Evolutionary conservation across 768 basidiomycete genomes (phyloP).

Genomic region (Suillus subalutaceus): DNA sequence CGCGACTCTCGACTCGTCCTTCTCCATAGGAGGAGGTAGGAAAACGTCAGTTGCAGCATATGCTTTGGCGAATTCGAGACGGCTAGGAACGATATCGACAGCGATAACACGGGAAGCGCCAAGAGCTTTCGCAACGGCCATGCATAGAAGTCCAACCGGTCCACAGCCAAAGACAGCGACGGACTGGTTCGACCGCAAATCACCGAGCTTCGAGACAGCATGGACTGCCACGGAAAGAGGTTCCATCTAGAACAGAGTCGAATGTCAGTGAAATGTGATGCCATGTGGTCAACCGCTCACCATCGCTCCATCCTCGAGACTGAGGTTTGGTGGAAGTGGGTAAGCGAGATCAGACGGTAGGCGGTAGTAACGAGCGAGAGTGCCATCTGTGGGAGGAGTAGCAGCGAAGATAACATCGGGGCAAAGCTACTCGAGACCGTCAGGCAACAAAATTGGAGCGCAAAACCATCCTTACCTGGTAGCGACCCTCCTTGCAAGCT

Average conservation of each 20-base stretch:
- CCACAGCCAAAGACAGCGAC: slow-evolving; percentile 89
- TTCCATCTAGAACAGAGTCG: slow-evolving; percentile 68
- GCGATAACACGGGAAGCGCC: slow-evolving; percentile 86
- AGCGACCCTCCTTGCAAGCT: slow-evolving; percentile 82
- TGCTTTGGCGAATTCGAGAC: slow-evolving; percentile 83
- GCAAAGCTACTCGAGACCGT: slow-evolving; percentile 60
- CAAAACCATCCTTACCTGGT: slow-evolving; percentile 57
- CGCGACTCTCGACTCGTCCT: slow-evolving; percentile 66
- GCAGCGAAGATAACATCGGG: slow-evolving; percentile 87
- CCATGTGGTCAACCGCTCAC: slow-evolving; percentile 39
- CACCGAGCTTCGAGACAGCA: slow-evolving; percentile 77
- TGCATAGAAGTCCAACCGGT: slow-evolving; percentile 85
- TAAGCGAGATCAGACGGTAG: slow-evolving; percentile 87
- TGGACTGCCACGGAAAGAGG: slow-evolving; percentile 93
- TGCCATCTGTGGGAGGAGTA: slow-evolving; percentile 93
- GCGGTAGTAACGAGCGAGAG: slow-evolving; percentile 83
- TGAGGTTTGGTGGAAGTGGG: slow-evolving; percentile 78
- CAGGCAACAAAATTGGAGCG: slow-evolving; percentile 1
- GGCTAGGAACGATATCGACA: slow-evolving; percentile 73
- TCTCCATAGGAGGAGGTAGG: slow-evolving; percentile 58
- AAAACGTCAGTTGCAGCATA: slow-evolving; percentile 85
- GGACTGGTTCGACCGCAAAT: slow-evolving; percentile 71
- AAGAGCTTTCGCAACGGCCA: slow-evolving; percentile 95
- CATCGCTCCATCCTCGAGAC: slow-evolving; percentile 95
- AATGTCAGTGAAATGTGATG: neutral